Conservation (phyloP, 192 early-diverging fungal genomes). For the Umbelopsis isabellina region DNA sequence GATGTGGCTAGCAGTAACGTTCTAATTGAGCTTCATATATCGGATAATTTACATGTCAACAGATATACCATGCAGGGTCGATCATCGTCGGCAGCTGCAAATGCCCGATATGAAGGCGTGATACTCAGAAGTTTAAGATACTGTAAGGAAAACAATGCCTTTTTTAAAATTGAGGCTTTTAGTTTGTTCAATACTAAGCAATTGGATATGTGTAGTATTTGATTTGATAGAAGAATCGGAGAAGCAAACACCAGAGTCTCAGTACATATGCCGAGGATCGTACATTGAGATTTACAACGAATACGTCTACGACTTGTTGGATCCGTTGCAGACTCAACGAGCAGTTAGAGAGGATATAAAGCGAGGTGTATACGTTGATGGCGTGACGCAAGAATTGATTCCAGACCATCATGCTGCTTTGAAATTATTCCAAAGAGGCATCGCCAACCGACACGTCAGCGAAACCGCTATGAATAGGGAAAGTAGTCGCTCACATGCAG, state of each 20-base stretch:
- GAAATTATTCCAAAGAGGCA: slow-evolving; percentile 64
- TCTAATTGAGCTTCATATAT: not conserved
- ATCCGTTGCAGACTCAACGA: slow-evolving; percentile 58
- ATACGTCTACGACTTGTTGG: slow-evolving; percentile 85
- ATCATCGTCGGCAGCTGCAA: slow-evolving; percentile 76
- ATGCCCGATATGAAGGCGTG: slow-evolving; percentile 68
- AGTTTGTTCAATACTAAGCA: too few species aligned
- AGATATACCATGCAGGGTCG: slow-evolving; percentile 74
- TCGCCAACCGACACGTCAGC: slow-evolving; percentile 70
- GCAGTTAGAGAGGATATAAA: slow-evolving; percentile 71
- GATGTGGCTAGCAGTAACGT: too few species aligned
- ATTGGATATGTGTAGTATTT: slow-evolving; percentile 46
- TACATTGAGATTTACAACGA: slow-evolving; percentile 97
- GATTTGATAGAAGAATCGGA: slow-evolving; percentile 55
- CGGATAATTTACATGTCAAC: not conserved
- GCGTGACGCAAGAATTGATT: slow-evolving; percentile 66
- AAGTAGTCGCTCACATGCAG: slow-evolving; percentile 80
- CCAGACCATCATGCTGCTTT: slow-evolving; percentile 64
- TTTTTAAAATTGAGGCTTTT: too few species aligned
- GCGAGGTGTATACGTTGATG: slow-evolving; percentile 67
- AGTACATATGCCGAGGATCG: slow-evolving; percentile 82
- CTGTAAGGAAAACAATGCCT: slow-evolving; percentile 21
- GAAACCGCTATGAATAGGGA: slow-evolving; percentile 84
- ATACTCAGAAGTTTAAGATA: slow-evolving; percentile 68
- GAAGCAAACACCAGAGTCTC: slow-evolving; percentile 52